phyloP scores from a whole-genome alignment of 2,329 filamentous ascomycete species.

The Diaporthe sp. region DNA sequence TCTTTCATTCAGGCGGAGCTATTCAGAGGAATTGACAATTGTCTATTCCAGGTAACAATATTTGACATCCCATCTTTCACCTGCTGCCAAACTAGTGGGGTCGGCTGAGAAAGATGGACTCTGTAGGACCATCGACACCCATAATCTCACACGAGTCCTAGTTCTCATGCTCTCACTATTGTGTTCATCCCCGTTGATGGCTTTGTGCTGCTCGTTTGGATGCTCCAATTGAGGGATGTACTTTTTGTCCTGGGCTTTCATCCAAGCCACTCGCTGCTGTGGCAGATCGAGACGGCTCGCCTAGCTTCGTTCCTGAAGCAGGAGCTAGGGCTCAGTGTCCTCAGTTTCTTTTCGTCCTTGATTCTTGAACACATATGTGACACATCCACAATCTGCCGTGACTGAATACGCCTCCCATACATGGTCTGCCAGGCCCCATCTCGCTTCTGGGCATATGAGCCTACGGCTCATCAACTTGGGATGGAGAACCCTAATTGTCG shows the following conservation, averaged over 20 bases:
- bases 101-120: not conserved
- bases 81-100: not conserved
- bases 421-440: not conserved
- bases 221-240: not conserved
- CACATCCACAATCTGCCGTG: not conserved
- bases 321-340: too few relatives aligned
- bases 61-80: not conserved
- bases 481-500: not conserved
- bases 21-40: not conserved
- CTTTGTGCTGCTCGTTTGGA: not conserved
- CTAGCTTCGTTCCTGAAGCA: not conserved
- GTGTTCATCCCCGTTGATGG: too few relatives aligned
- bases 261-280: not conserved
- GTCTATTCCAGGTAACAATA: not conserved
- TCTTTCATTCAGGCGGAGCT: too few relatives aligned
- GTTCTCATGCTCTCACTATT: fast-evolving
- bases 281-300: too few relatives aligned
- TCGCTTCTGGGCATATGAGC: not conserved
- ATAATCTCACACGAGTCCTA: too few relatives aligned
- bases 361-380: not conserved
- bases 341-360: not conserved
- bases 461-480: not conserved
- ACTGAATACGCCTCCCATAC: not conserved
- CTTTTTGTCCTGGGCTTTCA: not conserved
- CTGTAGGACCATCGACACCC: not conserved